Evolutionary conservation across 805 yeast species (phyloP), one percentile per base, ranked within the genome.

Genomic region (Starmera amethionina): DNA sequence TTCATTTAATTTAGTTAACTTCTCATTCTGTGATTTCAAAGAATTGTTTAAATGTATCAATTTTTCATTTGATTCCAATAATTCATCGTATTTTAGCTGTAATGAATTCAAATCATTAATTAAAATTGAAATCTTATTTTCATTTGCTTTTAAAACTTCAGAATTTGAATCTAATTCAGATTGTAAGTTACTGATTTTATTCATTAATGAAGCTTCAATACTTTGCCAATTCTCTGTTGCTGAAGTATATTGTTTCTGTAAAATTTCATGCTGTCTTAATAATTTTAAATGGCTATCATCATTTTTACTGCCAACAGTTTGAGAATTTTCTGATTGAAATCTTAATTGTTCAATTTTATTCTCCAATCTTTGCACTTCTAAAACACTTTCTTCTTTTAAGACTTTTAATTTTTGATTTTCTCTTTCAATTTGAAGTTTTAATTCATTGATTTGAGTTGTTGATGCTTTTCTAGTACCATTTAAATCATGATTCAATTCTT

Each of bases 201-300:
- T 56, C 44, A 69, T 63, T 43, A 87, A 66, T 4, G 77, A 67
- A 32, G 82, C 72, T 58, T 93, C 97, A 34, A 87, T 78, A 15
- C 77, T 64, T 42, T 82, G 79, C 95, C 96, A 86, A 56, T 82
- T 85, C 46, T 80, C 86, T 42, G 81, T 81, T 0, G 90, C 82
- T 13, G 79, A 71, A 8, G 83, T 72, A 47, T 84, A 81, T 56
- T 88, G 93, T 3, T 74, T 64, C 51, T 82, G 88, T 16, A 85
- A 53, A 13, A 70, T 62, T 35, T 72, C 75, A 47, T 79, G 77
- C 33, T 73, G 70, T 30, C 67, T 64, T 8, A 64, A 48, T 22
- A 72, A 46, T 46, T 67, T 70, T 28, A 66, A 56, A 40, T 59
- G 69, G 12, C 68, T 67, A n/a, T 62, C 67, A 37, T 65, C 68